Base-by-base conservation (phyloP, 108 stramenopile species). In the Phaeodactylum tricornutum region DNA sequence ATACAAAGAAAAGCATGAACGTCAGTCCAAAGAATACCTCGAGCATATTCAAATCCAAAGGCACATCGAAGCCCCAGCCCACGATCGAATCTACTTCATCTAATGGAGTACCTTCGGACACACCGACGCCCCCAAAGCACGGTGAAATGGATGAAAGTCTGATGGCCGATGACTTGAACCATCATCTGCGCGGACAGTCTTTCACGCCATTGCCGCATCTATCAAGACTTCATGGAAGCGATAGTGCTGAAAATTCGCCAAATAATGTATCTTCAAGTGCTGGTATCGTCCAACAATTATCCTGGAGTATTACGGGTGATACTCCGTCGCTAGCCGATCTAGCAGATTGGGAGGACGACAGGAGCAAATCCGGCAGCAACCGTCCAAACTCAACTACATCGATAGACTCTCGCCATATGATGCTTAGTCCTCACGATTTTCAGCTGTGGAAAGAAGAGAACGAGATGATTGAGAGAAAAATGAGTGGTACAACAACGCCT, bases 181-280 rank as follows among this genome's bases (percentile, higher is more conserved):
- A 57, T 17, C 79, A 88, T 49, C 64, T 89, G 25, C 59, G 83
- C 1, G 81, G 81, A 9, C 87, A 89, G 55, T 62, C 80, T 3
- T 89, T 89, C 51, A 89, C 87, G 8, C 87, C 87, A 14, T 33
- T 89, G 35, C 73, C 75, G 32, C 74, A 77, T 35, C 47, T 72
- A 21, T 39, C 46, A n/a, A n/a, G n/a, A n/a, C n/a, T n/a, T n/a
- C n/a, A n/a, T 22, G 63, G 71, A 31, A 52, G 45, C 15, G 59
- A 23, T 33, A 20, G 50, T 30, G 59, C 50, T 25, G 67, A 61
- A 42, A 33, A 61, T 4, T 61, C 61, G 6, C 59, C 57, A 27
- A 51, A 61, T 9, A 67, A 74, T 36, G 68, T 55, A 14, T 61
- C 55, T 22, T 67, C 67, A 28, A 15, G 37, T 11, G 45, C 62